Percentiles rank a stretch among this genome's conserved stretches.
Conservation (phyloP, 2,329 filamentous ascomycete species). For the Harringtonia lauricola region DNA sequence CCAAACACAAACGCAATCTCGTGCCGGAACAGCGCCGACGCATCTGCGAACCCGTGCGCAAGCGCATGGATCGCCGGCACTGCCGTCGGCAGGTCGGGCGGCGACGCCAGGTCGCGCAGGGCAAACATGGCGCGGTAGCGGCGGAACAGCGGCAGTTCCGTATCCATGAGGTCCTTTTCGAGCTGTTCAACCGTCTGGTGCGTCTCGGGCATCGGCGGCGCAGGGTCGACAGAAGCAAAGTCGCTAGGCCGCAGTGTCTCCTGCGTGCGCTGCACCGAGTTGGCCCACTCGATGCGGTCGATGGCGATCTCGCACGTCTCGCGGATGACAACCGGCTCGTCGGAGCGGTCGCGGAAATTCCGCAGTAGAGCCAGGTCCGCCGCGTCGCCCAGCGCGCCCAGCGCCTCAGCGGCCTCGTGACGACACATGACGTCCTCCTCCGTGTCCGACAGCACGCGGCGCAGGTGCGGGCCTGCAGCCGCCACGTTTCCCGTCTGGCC, state of each 20-base stretch:
- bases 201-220: slow-evolving; percentile 71
- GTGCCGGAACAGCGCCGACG: slow-evolving; percentile 89
- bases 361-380: slow-evolving; percentile 65
- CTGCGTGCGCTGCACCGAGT: slow-evolving; percentile 55
- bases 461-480: slow-evolving; percentile 57
- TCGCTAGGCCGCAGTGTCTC: slow-evolving; percentile 69
- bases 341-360: slow-evolving; percentile 60
- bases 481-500: slow-evolving; percentile 76
- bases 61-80: slow-evolving; percentile 78
- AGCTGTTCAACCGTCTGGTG: slow-evolving; percentile 57
- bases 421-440: slow-evolving; percentile 90
- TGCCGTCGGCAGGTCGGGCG: slow-evolving; percentile 81
- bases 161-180: slow-evolving; percentile 68
- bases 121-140: slow-evolving; percentile 98
- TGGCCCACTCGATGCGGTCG: slow-evolving; percentile 88
- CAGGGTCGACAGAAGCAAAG: slow-evolving; percentile 91
- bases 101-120: slow-evolving; percentile 86
- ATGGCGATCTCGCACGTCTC: slow-evolving; percentile 98
- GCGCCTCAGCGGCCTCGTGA: slow-evolving; percentile 90
- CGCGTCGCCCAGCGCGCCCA: slow-evolving; percentile 73
- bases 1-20: slow-evolving; percentile 98
- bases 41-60: slow-evolving; percentile 73
- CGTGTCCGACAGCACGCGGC: slow-evolving; percentile 62
- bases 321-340: slow-evolving; percentile 69
- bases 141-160: slow-evolving; percentile 69